These are phyloP conservation scores for Salix dunnii DNA, from an alignment of 345 rosid genomes.

Conservation along the genomic window DNA sequence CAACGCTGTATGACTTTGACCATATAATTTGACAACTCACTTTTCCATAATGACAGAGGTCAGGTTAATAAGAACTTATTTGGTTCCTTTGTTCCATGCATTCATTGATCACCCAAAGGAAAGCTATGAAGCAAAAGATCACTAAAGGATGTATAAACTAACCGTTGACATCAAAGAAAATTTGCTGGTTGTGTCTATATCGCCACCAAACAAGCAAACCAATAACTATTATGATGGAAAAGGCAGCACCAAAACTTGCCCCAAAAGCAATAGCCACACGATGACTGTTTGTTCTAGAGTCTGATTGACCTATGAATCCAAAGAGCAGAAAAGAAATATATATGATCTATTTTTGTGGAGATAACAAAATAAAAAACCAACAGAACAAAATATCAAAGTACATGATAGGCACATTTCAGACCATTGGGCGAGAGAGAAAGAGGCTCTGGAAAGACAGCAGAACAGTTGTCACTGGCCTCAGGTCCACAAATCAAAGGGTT, in stretches of 20 bases:
- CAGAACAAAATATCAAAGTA: neutral
- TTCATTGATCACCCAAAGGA: neutral
- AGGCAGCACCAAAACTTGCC: conserved; percentile 81
- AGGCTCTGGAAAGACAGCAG: conserved; percentile 88
- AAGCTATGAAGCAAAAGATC: neutral
- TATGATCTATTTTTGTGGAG: neutral
- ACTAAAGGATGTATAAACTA: conserved; percentile 17
- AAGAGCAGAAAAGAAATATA: conserved; percentile 15
- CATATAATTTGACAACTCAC: neutral
- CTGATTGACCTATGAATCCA: conserved; percentile 46
- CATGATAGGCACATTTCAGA: conserved; percentile 39
- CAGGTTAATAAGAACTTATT: neutral
- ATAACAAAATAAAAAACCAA: neutral
- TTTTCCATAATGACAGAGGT: neutral
- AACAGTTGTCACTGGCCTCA: conserved; percentile 60
- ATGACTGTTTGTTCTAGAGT: conserved; percentile 49
- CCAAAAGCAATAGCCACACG: conserved; percentile 79
- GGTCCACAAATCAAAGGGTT: conserved; percentile 84
- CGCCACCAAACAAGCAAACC: conserved; percentile 87
- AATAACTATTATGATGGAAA: conserved; percentile 44
- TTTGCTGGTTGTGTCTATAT: conserved; percentile 79
- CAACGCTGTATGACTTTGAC: neutral
- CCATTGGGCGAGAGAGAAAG: conserved; percentile 83
- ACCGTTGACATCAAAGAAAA: conserved; percentile 98
- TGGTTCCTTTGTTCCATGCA: neutral